Base-by-base conservation (phyloP, 2,329 filamentous ascomycete genomes). In the Fusarium avenaceum region DNA sequence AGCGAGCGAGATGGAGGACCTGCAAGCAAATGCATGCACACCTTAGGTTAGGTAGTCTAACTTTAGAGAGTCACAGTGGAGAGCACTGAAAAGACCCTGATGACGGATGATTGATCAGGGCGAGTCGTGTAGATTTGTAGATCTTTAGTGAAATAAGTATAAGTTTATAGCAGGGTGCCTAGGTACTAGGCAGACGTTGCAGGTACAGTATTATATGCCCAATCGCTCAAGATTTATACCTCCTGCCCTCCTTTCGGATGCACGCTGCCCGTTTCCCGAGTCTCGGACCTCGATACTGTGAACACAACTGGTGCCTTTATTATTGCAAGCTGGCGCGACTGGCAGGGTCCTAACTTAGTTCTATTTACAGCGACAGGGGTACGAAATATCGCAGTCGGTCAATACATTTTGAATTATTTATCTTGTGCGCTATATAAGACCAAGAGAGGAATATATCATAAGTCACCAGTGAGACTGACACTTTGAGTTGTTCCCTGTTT, bases 31-130 rank as follows among this genome's bases (percentile, higher is more conserved):
- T 30, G 35, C n/a, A 54, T 24, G 24, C 24, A 24, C 24, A 24
- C 24, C 24, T 24, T 22, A 22, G 22, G 22, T 22, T 22, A 24
- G 24, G 6, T 17, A n/a, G 35, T 38, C 35, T 38, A 38, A 10
- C 35, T 38, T 38, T 38, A 38, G 15, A 38, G 35, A 57, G 42
- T 57, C 54, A 57, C 38, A 20, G 47, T 53, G 53, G 53, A 22
- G 51, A 57, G 58, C 24, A 44, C n/a, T n/a, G 26, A 14, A 28
- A 50, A 44, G 49, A 64, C 59, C 62, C 48, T 63, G 66, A 67
- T 67, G 55, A 67, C 57, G 63, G 62, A 62, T 62, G 46, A 57
- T 40, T 50, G 62, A 49, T 65, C 50, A 38, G 17, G 35, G 10
- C 17, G 28, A 38, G 17, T 38, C 35, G 54, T 44, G 33, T 59